Conservation (phyloP, 2,329 filamentous ascomycete genomes). For the Stagonosporopsis rhizophila region DNA sequence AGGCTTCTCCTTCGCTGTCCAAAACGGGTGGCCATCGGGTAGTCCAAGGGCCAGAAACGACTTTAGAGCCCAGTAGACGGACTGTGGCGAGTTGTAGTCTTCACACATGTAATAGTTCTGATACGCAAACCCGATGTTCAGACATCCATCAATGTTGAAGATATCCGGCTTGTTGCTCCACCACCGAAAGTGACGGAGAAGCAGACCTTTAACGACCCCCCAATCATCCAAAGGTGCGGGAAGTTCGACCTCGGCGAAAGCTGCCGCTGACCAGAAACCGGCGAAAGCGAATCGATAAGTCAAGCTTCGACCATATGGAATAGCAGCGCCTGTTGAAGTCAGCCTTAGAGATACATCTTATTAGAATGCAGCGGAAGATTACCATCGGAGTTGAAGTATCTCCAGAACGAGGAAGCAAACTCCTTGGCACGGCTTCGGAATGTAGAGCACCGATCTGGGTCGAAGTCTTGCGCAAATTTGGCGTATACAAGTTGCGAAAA, state of each 20-base stretch:
- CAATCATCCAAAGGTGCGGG: slow-evolving; percentile 48
- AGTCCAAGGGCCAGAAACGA: slow-evolving; percentile 55
- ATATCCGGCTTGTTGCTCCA: slow-evolving; percentile 55
- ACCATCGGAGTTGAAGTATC: slow-evolving; percentile 59
- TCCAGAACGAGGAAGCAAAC: slow-evolving; percentile 55
- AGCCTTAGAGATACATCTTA: background rate
- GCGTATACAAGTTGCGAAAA: slow-evolving; percentile 59
- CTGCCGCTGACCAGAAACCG: slow-evolving; percentile 58
- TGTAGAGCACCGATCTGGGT: slow-evolving; percentile 47
- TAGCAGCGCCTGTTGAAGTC: slow-evolving; percentile 53
- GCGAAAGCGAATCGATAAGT: slow-evolving; percentile 61
- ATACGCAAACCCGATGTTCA: slow-evolving; percentile 58
- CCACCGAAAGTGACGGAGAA: slow-evolving; percentile 60
- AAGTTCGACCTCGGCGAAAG: slow-evolving; percentile 53
- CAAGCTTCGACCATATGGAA: slow-evolving; percentile 60
- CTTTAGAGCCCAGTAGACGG: slow-evolving; percentile 63
- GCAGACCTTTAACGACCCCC: slow-evolving; percentile 57
- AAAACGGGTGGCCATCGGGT: slow-evolving; percentile 52
- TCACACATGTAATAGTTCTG: slow-evolving; percentile 64
- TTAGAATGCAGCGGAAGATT: background rate
- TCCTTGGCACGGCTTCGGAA: slow-evolving; percentile 52
- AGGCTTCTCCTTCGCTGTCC: slow-evolving; percentile 54
- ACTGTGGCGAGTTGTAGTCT: slow-evolving; percentile 65
- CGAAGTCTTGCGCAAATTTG: slow-evolving; percentile 53
- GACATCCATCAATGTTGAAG: slow-evolving; percentile 58